Base-by-base conservation (phyloP, 495 filamentous ascomycete species). In the Terfezia boudieri region DNA sequence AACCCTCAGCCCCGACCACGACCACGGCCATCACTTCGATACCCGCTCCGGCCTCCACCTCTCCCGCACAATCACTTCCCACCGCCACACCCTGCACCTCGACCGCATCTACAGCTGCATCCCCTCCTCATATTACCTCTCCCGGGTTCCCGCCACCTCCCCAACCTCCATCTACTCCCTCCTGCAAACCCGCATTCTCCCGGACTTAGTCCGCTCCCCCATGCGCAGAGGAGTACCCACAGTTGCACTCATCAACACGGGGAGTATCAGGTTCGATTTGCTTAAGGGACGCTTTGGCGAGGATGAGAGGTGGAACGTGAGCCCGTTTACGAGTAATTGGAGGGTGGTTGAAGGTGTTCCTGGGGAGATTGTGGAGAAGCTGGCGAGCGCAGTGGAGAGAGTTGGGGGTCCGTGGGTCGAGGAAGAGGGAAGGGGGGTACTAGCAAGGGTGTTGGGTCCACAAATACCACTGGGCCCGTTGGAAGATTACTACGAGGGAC, bases 261-360 rank as follows among this genome's bases (percentile, higher is more conserved):
- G 90, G 9, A 82, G 83, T 2, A 78, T 96, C 55, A 82, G 90
- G 50, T 96, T 95, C 64, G 90, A 98, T 64, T 81, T 98, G 58
- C 94, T 95, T 73, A 75, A 88, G 63, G 92, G 90, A 32, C 26
- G 4, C 26, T 32, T 32, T 32, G 7, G 26, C 26, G 26, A 32
- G 26, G 26, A 32, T 7, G 26, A 32, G 26, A 32, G 26, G 26
- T 32, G 26, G 26, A 5, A 32, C 4, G 26, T 32, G 26, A 32
- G 26, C 26, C 26, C 26, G 26, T 32, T 32, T 32, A 32, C 26
- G 26, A 32, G 26, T 32, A 32, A 32, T 0, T 32, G 26, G 26
- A 32, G 26, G 26, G 26, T 32, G 26, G 4, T 32, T 7, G 26
- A 32, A 7, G 26, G 26, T 7, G 7, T 32, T 5, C 26, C 26